A percentile compares a stretch with the other conserved stretches of the same genome.
Conservation (phyloP, 495 filamentous ascomycete species). For the Arthonia radiata region DNA sequence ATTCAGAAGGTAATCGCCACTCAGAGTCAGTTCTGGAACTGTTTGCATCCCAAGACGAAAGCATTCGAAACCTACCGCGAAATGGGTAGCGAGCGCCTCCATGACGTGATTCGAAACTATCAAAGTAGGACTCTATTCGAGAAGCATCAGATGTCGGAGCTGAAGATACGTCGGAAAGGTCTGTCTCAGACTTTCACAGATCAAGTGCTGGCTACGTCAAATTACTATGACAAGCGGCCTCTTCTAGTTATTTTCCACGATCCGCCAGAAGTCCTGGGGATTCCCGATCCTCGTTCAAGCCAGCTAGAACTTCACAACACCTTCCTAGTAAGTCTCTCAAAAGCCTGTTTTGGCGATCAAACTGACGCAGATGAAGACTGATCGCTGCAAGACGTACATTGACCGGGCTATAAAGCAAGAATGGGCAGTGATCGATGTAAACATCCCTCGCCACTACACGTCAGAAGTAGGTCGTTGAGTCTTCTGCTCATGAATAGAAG, state of each 20-base stretch:
- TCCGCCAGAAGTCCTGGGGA: constrained; percentile 41
- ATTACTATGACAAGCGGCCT: constrained; percentile 25
- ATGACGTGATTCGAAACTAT: constrained; percentile 51
- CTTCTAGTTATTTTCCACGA: constrained; percentile 54
- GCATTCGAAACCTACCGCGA: constrained; percentile 3
- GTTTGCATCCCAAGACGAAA: constrained; percentile 24
- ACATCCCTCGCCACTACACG: constrained; percentile 52
- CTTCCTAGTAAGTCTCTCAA: constrained; percentile 57
- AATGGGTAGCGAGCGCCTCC: constrained; percentile 22
- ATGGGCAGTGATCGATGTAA: constrained; percentile 71
- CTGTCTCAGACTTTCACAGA: constrained; percentile 64
- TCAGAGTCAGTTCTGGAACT: constrained; percentile 33
- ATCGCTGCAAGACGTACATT: constrained; percentile 52
- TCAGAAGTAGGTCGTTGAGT: too few species aligned
- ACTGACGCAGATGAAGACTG: constrained; percentile 33
- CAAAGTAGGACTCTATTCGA: constrained; percentile 44
- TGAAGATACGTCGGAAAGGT: constrained; percentile 44
- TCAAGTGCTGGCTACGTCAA: constrained; percentile 67
- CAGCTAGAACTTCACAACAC: constrained; percentile 58
- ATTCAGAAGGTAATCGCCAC: constrained; percentile 27
- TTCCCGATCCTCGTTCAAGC: constrained; percentile 41
- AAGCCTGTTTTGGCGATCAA: constrained; percentile 18
- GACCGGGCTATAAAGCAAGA: constrained; percentile 50
- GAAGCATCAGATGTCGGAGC: constrained; percentile 44
- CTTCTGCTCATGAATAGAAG: too few species aligned